These are phyloP conservation scores for Phytophthora macrochlamydospora DNA, from an alignment of 352 stramenopile genomes.

Conservation along the genomic window DNA sequence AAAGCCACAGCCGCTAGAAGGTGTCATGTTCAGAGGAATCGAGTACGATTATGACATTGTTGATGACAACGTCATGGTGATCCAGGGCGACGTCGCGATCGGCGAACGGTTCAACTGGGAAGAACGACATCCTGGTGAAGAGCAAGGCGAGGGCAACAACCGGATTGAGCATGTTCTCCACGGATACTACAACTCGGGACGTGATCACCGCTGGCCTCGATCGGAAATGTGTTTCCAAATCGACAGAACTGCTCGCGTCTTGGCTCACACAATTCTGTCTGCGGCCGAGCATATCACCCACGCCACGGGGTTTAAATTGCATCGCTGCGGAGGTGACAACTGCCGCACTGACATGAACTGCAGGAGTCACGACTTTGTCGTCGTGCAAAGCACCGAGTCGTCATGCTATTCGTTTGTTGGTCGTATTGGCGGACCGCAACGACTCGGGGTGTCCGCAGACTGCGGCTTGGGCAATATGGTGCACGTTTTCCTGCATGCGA, in stretches of 20 bases:
- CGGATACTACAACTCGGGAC: constrained; percentile 82
- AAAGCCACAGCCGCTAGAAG: constrained; percentile 21
- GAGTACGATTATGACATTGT: constrained; percentile 84
- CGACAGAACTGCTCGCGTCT: constrained; percentile 43
- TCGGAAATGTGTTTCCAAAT: constrained; percentile 74
- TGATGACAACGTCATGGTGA: constrained; percentile 76
- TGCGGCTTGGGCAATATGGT: constrained; percentile 81
- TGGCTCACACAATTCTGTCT: constrained; percentile 46
- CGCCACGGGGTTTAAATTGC: constrained; percentile 73
- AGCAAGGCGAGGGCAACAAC: constrained; percentile 6
- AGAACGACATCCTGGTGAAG: constrained; percentile 18
- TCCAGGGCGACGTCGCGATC: constrained; percentile 81
- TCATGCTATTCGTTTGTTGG: constrained; percentile 85
- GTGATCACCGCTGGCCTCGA: constrained; percentile 74
- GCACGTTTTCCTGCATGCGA: constrained; percentile 77
- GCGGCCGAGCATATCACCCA: constrained; percentile 67
- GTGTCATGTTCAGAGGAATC: constrained; percentile 74
- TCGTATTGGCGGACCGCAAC: constrained; percentile 67
- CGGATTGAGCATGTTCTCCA: constrained; percentile 53
- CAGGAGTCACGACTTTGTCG: constrained; percentile 59
- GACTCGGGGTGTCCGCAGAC: constrained; percentile 67
- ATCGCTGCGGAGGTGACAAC: constrained; percentile 49
- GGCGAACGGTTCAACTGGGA: constrained; percentile 54
- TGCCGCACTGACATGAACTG: constrained; percentile 54
- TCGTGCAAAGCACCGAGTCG: constrained; percentile 52